Conservation (phyloP, 768 basidiomycete species). For the Tylopilus sp. region DNA sequence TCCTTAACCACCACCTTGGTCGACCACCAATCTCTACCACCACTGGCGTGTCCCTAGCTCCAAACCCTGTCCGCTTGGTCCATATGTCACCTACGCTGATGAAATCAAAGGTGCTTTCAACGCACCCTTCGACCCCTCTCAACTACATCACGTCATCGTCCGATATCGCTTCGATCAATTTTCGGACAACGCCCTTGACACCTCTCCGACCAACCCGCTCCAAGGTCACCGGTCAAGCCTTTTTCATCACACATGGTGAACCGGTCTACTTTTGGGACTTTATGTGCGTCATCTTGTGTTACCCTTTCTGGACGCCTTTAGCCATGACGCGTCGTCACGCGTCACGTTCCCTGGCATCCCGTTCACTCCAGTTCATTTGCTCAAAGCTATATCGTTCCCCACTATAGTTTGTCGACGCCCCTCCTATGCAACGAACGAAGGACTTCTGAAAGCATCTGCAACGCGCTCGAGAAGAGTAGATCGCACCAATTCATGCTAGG, state of each 20-base stretch:
- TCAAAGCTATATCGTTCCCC: too few species aligned
- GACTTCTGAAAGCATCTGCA: too few species aligned
- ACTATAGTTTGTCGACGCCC: too few species aligned
- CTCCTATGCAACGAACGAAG: too few species aligned
- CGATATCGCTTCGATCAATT: constrained; percentile 84
- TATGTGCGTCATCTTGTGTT: constrained; percentile 72
- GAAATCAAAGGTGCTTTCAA: constrained; percentile 57
- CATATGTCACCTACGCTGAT: constrained; percentile 63
- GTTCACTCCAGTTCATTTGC: too few species aligned
- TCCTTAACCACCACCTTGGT: constrained; percentile 37
- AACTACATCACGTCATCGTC: constrained; percentile 50
- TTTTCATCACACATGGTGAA: constrained; percentile 97
- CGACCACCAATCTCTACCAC: constrained; percentile 56
- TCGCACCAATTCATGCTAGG: too few species aligned
- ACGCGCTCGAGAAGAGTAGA: too few species aligned
- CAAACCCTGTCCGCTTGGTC: constrained; percentile 77
- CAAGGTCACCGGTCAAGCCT: constrained; percentile 89
- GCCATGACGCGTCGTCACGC: too few species aligned
- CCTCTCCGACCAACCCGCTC: constrained; percentile 52
- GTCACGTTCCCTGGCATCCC: too few species aligned
- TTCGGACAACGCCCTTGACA: constrained; percentile 52
- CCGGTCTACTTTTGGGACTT: constrained; percentile 98
- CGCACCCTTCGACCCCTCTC: constrained; percentile 36
- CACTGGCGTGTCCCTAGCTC: constrained; percentile 79
- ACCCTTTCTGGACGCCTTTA: too few species aligned